These are phyloP conservation scores for Capillidium heterosporum DNA, from an alignment of 371 early-diverging fungal species.

Conservation along the genomic window DNA sequence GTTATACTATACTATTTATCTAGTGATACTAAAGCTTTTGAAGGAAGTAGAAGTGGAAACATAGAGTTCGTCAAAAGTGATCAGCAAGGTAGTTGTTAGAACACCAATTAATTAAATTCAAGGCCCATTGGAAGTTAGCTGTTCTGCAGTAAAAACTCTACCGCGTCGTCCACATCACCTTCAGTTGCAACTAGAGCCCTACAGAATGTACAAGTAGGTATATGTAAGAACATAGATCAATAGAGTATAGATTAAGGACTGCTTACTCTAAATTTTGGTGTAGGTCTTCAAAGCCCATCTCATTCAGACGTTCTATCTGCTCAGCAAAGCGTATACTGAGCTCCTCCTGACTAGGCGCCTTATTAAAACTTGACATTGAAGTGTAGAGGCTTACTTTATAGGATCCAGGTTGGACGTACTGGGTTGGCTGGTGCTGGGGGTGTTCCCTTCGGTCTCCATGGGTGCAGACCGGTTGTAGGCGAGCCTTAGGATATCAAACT, in stretches of 20 bases:
- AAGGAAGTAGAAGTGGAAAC: too few species aligned
- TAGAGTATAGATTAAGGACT: too few species aligned
- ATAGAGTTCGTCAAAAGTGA: too few species aligned
- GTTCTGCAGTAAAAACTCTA: constrained; percentile 18
- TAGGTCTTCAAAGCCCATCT: constrained; percentile 6
- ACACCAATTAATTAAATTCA: too few species aligned
- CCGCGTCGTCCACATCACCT: constrained; percentile 55
- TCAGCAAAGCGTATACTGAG: neutral
- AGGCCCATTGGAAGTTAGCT: neutral
- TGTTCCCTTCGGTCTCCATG: too few species aligned
- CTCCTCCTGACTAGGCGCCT: neutral
- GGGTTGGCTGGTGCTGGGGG: too few species aligned
- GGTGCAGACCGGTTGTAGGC: neutral
- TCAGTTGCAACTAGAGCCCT: constrained; percentile 46
- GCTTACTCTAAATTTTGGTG: constrained; percentile 4
- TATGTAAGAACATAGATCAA: neutral
- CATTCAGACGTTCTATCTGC: constrained; percentile 5
- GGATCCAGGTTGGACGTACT: too few species aligned
- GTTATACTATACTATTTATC: too few species aligned
- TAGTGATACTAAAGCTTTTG: too few species aligned
- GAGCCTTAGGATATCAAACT: neutral
- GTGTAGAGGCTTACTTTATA: too few species aligned
- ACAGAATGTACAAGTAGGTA: neutral
- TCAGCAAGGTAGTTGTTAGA: too few species aligned
- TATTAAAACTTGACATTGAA: neutral